Evolutionary conservation across 495 filamentous ascomycete species (phyloP), one percentile per base, ranked within the genome.

Genomic region (Penicillium taxi): DNA sequence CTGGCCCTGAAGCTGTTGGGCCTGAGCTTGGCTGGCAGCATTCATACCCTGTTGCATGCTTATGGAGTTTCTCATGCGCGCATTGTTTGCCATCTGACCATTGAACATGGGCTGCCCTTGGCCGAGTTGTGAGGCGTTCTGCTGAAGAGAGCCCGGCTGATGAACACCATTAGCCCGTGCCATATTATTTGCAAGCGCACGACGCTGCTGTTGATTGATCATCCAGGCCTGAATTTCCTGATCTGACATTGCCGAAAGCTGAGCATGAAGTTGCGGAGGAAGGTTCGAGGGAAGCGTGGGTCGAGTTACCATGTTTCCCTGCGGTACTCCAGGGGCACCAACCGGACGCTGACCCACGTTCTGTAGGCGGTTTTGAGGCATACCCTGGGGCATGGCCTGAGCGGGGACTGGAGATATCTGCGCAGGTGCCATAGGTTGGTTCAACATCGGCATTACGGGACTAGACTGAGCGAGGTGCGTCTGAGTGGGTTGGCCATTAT

Each of bases 371-470:
- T 64, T 65, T 5, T 59, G 58, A 35, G 64, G 61, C 31, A 63
- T 61, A 30, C 51, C 39, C 35, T 68, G 64, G 22, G 53, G 52
- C 25, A 56, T 45, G 7, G 54, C 53, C 33, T 65, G 66, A n/a
- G n/a, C n/a, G n/a, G n/a, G n/a, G 14, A 50, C 56, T 4, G 66
- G 66, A 20, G 66, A 68, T 52, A 69, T 67, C 29, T 69, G 65
- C 15, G 52, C 52, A 4, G 67, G 63, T 14, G 59, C 62, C 58
- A 80, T 72, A 0, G 75, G 73, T 32, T 72, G 70, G 25, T 75
- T 81, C 25, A 80, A 57, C 60, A 73, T 75, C 0, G 73, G 61
- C 75, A 80, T 79, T 3, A 64, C 67, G 6, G 72, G 66, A 34
- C 63, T 73, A 36, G 74, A 72, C 33, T 70, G 70, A 1, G 64